Base-by-base conservation (phyloP, 805 yeast genomes). In the Suhomyces pyralidae region DNA sequence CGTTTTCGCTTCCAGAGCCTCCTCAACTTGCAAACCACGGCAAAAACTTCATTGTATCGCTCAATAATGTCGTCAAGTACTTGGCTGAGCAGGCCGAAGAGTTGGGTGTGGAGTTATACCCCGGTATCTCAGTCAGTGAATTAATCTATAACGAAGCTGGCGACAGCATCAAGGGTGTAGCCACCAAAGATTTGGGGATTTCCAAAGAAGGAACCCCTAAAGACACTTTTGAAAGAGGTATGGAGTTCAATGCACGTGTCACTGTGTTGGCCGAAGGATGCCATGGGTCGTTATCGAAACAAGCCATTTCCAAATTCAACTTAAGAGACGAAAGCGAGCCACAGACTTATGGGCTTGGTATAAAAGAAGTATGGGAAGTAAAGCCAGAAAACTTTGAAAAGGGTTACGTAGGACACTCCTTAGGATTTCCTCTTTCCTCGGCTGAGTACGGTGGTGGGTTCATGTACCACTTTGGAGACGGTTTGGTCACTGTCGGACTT, bases 201-300 rank as follows among this genome's bases (percentile, higher is more conserved):
- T 80, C 84, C 48, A 85, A 83, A 59, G 70, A 79, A 52, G 97
- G 97, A 17, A 66, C 74, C 32, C 96, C 97, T 28, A 88, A 86
- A 62, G 88, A 81, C 57, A 77, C 82, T n/a, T 94, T 90, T 69
- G 97, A 94, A 70, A 81, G 96, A 58, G 99, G 99, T 24, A 89
- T 94, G 97, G 98, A 90, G 69, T 94, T 94, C 69, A 94, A 86
- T 60, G 90, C 99, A 4, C 82, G 94, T 61, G 77, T 86, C 54
- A 92, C 97, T 0, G 87, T 94, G 15, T 78, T 94, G 30, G 97
- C 97, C 5, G 99, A 94, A 72, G 99, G 99, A n/a, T 94, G 99
- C 66, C 98, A 92, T 70, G 99, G 99, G 0, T 91, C 97, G 1
- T 74, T 94, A 50, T 78, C 92, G 10, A 93, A 94, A 66, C 81